Conservation (phyloP, 177 flowering plant genomes). For the Vitis hybrid region DNA sequence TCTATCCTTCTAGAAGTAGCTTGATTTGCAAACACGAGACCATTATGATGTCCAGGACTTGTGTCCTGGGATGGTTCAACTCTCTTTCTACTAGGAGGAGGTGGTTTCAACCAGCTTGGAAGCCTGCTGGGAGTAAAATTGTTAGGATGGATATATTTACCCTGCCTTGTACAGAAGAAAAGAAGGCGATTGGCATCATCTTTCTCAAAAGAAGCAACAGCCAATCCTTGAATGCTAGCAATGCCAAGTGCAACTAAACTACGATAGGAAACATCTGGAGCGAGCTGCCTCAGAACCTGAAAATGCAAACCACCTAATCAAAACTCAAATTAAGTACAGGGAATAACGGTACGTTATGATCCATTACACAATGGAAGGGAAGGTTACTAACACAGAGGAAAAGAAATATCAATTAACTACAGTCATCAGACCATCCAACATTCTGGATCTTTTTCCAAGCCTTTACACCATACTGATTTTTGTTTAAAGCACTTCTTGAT, state of each 20-base stretch:
- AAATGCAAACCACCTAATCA: constrained; percentile 8
- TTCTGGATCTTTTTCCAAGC: too few relatives aligned
- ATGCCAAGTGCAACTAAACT: constrained; percentile 88
- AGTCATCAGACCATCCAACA: too few relatives aligned
- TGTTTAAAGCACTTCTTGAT: too few relatives aligned
- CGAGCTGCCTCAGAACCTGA: constrained; percentile 94
- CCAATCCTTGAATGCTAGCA: constrained; percentile 85
- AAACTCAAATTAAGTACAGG: not conserved
- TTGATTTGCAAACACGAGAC: constrained; percentile 14
- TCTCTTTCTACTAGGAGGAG: constrained; percentile 70
- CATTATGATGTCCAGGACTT: constrained; percentile 5
- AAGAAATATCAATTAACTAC: too few relatives aligned
- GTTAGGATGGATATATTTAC: constrained; percentile 18
- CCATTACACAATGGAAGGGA: too few relatives aligned
- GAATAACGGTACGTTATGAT: not conserved
- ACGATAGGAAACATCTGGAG: constrained; percentile 79
- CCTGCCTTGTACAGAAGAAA: constrained; percentile 28
- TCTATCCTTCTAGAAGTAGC: constrained; percentile 10
- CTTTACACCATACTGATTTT: too few relatives aligned
- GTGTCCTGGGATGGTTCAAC: constrained; percentile 35
- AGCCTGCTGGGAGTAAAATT: constrained; percentile 19
- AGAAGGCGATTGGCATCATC: constrained; percentile 65
- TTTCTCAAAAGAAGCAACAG: constrained; percentile 94
- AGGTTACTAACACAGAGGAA: too few relatives aligned
- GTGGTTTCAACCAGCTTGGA: constrained; percentile 78